phyloP scores from a whole-genome alignment of 2,329 filamentous ascomycete species.

The Zelopaecilomyces penicillatus region DNA sequence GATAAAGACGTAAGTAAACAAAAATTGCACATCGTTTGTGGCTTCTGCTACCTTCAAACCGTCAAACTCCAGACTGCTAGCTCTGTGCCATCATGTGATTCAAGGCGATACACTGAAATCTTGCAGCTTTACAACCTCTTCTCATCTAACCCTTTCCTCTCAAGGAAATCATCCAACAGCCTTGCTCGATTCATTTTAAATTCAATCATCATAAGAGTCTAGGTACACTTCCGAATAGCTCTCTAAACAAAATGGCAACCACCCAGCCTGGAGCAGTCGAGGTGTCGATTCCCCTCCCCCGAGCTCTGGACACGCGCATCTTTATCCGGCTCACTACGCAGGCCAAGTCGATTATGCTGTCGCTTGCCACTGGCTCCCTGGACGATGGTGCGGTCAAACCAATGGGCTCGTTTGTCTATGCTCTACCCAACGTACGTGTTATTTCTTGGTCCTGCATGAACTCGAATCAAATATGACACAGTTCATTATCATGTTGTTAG shows the following conservation, averaged over 20 bases:
- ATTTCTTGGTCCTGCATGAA: not conserved
- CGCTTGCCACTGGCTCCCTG: constrained; percentile 49
- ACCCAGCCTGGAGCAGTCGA: constrained; percentile 22
- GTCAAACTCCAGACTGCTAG: too few relatives aligned
- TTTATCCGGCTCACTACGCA: constrained; percentile 52
- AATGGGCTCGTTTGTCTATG: constrained; percentile 89
- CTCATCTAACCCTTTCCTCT: too few relatives aligned
- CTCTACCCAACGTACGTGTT: constrained; percentile 70
- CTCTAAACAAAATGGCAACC: constrained; percentile 13
- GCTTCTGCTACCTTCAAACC: too few relatives aligned
- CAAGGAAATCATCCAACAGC: too few relatives aligned
- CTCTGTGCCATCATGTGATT: too few relatives aligned
- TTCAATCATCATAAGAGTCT: too few relatives aligned
- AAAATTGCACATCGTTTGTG: too few relatives aligned
- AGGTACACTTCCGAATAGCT: too few relatives aligned
- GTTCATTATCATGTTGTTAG: not conserved
- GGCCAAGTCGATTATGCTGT: constrained; percentile 50
- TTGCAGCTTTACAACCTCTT: too few relatives aligned
- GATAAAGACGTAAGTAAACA: too few relatives aligned
- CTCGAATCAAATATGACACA: not conserved
- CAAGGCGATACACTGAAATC: too few relatives aligned
- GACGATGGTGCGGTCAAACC: constrained; percentile 44
- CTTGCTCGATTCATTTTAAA: too few relatives aligned
- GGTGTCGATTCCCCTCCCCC: constrained; percentile 52
- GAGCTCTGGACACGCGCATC: constrained; percentile 51